Evolutionary conservation across 495 filamentous ascomycete genomes (phyloP).

Genomic region (Tuber calosporum): DNA sequence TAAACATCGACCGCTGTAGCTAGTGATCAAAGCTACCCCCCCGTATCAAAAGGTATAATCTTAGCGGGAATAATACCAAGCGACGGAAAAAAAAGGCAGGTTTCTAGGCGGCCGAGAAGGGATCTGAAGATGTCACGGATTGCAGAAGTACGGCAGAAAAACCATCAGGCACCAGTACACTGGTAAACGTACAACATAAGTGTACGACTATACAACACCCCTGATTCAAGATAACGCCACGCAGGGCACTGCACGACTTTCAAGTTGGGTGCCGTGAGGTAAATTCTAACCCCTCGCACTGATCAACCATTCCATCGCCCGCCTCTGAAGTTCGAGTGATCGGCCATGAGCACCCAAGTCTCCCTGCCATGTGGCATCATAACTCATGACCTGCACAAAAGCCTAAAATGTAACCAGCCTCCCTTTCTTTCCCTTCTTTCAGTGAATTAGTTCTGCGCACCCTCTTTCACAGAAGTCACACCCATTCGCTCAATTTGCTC

Average conservation of each 20-base stretch:
- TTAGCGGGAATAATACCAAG: not conserved
- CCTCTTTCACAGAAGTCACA: not conserved
- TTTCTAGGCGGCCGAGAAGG: not conserved
- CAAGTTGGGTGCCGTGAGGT: too few relatives aligned
- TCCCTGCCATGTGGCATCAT: not conserved
- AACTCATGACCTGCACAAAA: not conserved
- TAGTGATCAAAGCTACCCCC: not conserved
- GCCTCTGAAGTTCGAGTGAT: not conserved
- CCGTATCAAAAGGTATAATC: not conserved
- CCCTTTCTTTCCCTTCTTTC: not conserved
- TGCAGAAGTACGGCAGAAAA: not conserved
- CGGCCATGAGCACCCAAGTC: not conserved
- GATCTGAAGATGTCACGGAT: not conserved
- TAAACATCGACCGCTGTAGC: not conserved
- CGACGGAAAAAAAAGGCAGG: not conserved
- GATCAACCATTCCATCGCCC: too few relatives aligned
- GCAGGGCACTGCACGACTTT: not conserved
- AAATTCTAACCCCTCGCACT: too few relatives aligned
- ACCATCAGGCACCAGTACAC: not conserved
- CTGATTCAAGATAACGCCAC: not conserved
- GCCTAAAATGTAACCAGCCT: not conserved
- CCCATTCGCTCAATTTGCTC: not conserved
- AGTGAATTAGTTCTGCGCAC: not conserved
- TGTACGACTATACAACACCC: not conserved
- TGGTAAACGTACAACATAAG: not conserved